Conservation (phyloP, 1,139 yeast species). For the Casaregolazyma suthepensis region DNA sequence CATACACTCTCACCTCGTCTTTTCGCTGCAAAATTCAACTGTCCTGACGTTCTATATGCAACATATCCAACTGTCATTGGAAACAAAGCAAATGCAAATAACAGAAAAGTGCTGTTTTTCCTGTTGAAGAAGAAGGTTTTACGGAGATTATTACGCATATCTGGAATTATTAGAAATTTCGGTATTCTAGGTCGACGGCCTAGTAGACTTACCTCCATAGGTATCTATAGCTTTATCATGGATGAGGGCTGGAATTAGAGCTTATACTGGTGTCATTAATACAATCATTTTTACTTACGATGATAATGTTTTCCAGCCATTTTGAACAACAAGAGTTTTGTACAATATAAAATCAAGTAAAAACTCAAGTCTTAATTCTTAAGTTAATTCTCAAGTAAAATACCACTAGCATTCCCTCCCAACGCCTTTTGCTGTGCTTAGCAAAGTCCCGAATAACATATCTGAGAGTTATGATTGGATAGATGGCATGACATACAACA, state of each 20-base stretch:
- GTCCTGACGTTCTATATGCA: conserved; percentile 25
- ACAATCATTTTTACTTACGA: not conserved
- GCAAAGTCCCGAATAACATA: not conserved
- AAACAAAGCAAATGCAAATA: conserved; percentile 29
- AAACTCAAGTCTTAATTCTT: too few relatives aligned
- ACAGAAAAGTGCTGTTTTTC: conserved; percentile 29
- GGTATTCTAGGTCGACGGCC: not conserved
- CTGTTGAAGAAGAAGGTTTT: conserved; percentile 28
- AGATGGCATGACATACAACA: not conserved
- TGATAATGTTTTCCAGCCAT: conserved; percentile 9
- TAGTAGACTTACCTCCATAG: conserved; percentile 2
- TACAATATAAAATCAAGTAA: not conserved
- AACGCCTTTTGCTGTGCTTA: not conserved
- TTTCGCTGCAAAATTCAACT: conserved; percentile 26
- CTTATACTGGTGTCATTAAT: not conserved
- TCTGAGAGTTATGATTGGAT: not conserved
- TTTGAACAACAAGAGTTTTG: too few relatives aligned
- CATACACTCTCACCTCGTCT: conserved; percentile 28
- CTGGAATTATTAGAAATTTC: not conserved
- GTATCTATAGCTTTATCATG: conserved; percentile 9
- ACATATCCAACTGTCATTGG: conserved; percentile 31
- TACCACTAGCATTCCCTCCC: too few relatives aligned
- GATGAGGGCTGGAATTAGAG: not conserved
- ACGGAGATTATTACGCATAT: conserved; percentile 5
- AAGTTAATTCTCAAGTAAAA: too few relatives aligned